phyloP scores from a whole-genome alignment of 192 early-diverging fungal genomes.

The Coemansia sp. region DNA sequence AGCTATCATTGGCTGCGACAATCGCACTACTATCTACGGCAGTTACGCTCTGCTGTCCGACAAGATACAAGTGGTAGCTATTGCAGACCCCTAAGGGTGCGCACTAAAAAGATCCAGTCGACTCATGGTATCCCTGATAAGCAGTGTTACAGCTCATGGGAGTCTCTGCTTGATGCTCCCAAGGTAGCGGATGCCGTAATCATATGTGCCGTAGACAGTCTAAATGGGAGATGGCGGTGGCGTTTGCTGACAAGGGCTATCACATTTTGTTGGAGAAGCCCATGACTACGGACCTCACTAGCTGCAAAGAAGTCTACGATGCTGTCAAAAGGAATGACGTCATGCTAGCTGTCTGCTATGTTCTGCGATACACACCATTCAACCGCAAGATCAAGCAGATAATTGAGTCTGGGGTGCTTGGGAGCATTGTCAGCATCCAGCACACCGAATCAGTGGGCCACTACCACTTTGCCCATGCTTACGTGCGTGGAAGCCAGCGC shows the following conservation, averaged over 20 bases:
- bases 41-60: slow-evolving; percentile 11
- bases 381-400: slow-evolving; percentile 58
- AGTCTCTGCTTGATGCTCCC: slow-evolving; percentile 30
- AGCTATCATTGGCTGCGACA: slow-evolving; percentile 17
- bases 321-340: slow-evolving; percentile 48
- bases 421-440: slow-evolving; percentile 61
- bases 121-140: background rate
- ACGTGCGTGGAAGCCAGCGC: slow-evolving; percentile 66
- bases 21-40: slow-evolving; percentile 15
- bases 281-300: slow-evolving; percentile 55
- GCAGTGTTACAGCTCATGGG: slow-evolving; percentile 11
- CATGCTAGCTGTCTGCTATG: slow-evolving; percentile 55
- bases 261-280: slow-evolving; percentile 70
- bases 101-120: slow-evolving; percentile 19
- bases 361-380: slow-evolving; percentile 61
- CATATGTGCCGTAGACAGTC: slow-evolving; percentile 54
- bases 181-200: slow-evolving; percentile 54
- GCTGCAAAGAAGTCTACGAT: slow-evolving; percentile 54
- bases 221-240: slow-evolving; percentile 55
- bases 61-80: slow-evolving; percentile 49
- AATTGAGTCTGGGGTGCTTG: slow-evolving; percentile 55
- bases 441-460: slow-evolving; percentile 68
- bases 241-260: slow-evolving; percentile 56
- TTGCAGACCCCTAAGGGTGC: slow-evolving; percentile 52
- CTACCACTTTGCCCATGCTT: slow-evolving; percentile 68